phyloP scores from a whole-genome alignment of 31 red algal species.

The Odonthalia washingtoniensis region DNA sequence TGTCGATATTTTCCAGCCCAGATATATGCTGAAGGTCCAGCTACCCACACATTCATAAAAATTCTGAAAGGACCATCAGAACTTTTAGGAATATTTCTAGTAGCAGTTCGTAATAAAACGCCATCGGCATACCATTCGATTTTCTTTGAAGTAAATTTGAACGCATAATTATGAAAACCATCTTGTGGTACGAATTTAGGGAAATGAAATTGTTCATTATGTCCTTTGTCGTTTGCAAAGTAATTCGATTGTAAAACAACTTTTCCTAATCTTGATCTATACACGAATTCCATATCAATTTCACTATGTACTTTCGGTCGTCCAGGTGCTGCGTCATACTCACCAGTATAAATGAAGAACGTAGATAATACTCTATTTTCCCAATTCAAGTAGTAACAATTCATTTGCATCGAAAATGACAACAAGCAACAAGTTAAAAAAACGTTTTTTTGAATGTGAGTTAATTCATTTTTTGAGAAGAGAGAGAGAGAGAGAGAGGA shows the following conservation, averaged over 20 bases:
- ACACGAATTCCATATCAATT: constrained; percentile 70
- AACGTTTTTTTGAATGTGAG: too few relatives aligned
- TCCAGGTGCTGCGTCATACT: constrained; percentile 45
- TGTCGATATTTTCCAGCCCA: constrained; percentile 56
- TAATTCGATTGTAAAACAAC: constrained; percentile 64
- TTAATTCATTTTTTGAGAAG: too few relatives aligned
- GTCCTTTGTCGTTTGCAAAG: constrained; percentile 58
- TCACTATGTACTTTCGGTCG: constrained; percentile 51
- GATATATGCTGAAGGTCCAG: constrained; percentile 16
- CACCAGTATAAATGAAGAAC: constrained; percentile 68
- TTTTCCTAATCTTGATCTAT: neutral
- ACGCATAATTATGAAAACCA: constrained; percentile 65
- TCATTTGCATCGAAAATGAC: too few relatives aligned
- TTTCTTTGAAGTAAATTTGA: constrained; percentile 46
- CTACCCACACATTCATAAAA: constrained; percentile 69
- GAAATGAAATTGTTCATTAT: constrained; percentile 44
- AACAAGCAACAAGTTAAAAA: too few relatives aligned
- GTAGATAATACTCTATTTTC: constrained; percentile 48
- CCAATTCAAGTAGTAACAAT: too few relatives aligned
- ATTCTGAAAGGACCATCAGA: constrained; percentile 42
- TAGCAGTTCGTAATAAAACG: constrained; percentile 17
- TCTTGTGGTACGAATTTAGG: constrained; percentile 45
- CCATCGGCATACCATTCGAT: constrained; percentile 73
- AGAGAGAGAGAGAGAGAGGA: too few relatives aligned
- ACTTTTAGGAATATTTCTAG: constrained; percentile 41